Base-by-base conservation (phyloP, 495 filamentous ascomycete genomes). In the Neurospora sp. region DNA sequence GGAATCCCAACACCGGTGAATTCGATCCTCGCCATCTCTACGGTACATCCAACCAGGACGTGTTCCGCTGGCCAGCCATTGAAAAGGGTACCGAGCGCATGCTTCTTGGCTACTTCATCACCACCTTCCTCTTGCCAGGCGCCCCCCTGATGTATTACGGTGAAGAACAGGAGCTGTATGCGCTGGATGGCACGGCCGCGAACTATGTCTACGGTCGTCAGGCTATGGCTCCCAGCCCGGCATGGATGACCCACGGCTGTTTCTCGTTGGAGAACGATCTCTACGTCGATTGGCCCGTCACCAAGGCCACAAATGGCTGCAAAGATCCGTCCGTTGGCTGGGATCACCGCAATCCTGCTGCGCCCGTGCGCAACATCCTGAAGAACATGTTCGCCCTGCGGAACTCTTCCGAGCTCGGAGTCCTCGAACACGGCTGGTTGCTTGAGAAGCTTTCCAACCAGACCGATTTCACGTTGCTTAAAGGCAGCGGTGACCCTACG, bases 1-100 rank as follows among this genome's bases (percentile, higher is more conserved):
- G 87, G 73, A 92, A 92, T 73, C 83, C 89, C 6, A 89, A 90
- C 77, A 91, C 87, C 2, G 90, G 89, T 69, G 81, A 86, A 72
- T 92, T 92, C 72, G 91, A 93, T 76, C 91, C 91, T 5, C 85
- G 91, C 16, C 90, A 93, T 76, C 87, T 92, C 84, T 92, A 88
- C 70, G 91, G 91, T 38, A 85, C 84, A 3, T 90, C 89, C 7
- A 92, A 92, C 76, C 91, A 93, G 80, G 91, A 93, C 77, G 90
- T 93, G 6, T 92, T 93, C 79, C 86, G 91, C 10, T 93, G 91
- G 91, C 91, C 91, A 9, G 84, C 88, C 4, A 84, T 93, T 69
- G 81, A 85, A n/a, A 83, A 87, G 71, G 91, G 91, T 7, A 86
- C 88, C 1, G 85, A 92, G 77, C 86, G 89, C 70, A 85, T 87